Base-by-base conservation (phyloP, 768 basidiomycete genomes). In the Naematelia aurantialba region DNA sequence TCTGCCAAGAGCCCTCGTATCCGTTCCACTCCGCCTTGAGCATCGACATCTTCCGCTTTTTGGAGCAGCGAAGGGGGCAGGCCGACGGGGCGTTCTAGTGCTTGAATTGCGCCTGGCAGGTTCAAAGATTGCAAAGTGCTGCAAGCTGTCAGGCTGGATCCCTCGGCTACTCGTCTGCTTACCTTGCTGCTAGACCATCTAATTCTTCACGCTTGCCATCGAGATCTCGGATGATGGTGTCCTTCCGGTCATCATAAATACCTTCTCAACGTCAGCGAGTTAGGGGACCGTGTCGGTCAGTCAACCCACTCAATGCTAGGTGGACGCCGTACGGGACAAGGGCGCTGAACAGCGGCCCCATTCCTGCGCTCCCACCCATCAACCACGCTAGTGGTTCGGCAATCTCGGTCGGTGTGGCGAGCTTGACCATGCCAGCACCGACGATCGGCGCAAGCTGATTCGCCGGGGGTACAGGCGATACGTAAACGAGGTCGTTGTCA, bases 401-500 rank as follows among this genome's bases (percentile, higher is more conserved):
- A 12, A 79, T 61, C 48, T 76, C 73, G 0, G 64, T 75, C 0
- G 86, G 85, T 1, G 85, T 68, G 14, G 76, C 82, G 1, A 85
- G 75, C 60, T 85, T 82, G 30, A 85, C 88, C 71, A 97, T 83
- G 10, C 83, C 78, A 1, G 85, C 84, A 34, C 84, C 84, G 27
- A 81, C 79, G 51, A 97, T 85, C 0, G 82, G 72, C 0, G 85
- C 78, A 5, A 96, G 82, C 14, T 86, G 82, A 1, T 87, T 84
- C 3, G 83, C 67, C 0, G 91, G 80, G 0, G 93, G 91, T 0
- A 94, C 81, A 56, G 89, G 87, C 52, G 89, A 83, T 66, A 96
- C 91, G 78, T 97, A 99, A 39, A 99, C 96, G 5, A 96, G 80
- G 76, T 94, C 89, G 74, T 99, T 99, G 76, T 98, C 94, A 29